Evolutionary conservation across 164 flowering plant genomes (phyloP), one percentile per base, ranked within the genome.

Genomic region (Tetrastigma voinierianum): DNA sequence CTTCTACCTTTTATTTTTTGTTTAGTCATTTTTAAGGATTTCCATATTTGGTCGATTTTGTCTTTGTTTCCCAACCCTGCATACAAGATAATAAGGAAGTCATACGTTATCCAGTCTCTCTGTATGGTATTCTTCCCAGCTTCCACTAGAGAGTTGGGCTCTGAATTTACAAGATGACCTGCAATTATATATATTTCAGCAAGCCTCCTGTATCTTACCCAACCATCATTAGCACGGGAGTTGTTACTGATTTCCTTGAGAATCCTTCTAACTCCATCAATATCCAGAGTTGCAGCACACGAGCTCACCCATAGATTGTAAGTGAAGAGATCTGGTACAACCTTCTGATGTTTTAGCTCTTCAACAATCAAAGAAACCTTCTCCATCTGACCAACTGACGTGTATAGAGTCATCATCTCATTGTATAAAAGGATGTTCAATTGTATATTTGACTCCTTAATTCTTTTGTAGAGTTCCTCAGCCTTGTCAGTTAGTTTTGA

Each of bases 391-490:
- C 95, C 90, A 43, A 83, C 87, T 51, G 97, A 92, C 83, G 84
- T 84, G 78, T 90, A 95, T 52, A 96, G 65, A 46, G 98, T 90
- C 99, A 93, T 96, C 81, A 93, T 82, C 83, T 93, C 97, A 72
- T 95, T 95, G 80, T 82, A 93, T n/a, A 81, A 70, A 59, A 93
- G 73, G 54, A 87, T 87, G 74, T n/a, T 75, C 43, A 87, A 71
- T n/a, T 86, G 51, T 47, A 87, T 65, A 52, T 78, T 73, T 55
- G 80, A 80, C 59, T 64, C 80, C 75, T 81, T 86, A 45, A 88
- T 85, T 67, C 78, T 81, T 53, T 80, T 75, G 70, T 74, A 88
- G 21, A 93, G 83, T 14, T 67, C 62, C 78, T 90, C 97, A 2
- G 93, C 98, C 65, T 79, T 83, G 17, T 87, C 95, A 47, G 71